Conservation (phyloP, 768 basidiomycete species). For the Solioccasus polychromus region DNA sequence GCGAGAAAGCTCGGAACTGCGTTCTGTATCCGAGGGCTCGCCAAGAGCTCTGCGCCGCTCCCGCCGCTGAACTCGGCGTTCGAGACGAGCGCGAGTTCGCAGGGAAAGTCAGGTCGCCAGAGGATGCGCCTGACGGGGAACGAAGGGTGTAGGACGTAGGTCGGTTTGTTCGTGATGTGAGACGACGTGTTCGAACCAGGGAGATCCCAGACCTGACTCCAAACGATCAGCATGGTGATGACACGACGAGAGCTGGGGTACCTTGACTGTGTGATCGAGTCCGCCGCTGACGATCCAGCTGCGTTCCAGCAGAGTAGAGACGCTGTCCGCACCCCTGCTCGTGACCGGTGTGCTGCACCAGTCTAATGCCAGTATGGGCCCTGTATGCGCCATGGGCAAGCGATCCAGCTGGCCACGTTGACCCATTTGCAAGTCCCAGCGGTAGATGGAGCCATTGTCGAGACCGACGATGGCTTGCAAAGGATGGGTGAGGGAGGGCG, state of each 20-base stretch:
- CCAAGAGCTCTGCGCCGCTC: conserved; percentile 19
- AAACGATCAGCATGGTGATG: background rate
- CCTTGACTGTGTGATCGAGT: conserved; percentile 77
- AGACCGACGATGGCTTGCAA: conserved; percentile 67
- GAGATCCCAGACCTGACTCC: conserved; percentile 69
- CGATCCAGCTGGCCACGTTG: conserved; percentile 72
- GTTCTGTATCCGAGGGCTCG: conserved; percentile 29
- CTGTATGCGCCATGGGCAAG: conserved; percentile 69
- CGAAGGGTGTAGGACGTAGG: conserved; percentile 70
- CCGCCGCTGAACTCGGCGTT: conserved; percentile 52
- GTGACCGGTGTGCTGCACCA: conserved; percentile 49
- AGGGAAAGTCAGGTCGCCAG: conserved; percentile 77
- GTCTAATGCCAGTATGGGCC: conserved; percentile 69
- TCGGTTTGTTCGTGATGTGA: conserved; percentile 61
- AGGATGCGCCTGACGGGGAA: conserved; percentile 70
- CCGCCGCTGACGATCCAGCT: conserved; percentile 84
- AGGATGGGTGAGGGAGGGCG: conserved; percentile 61
- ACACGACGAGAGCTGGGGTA: conserved; percentile 21
- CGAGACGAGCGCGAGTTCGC: conserved; percentile 72
- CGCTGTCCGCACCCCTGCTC: conserved; percentile 13
- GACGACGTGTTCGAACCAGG: conserved; percentile 35
- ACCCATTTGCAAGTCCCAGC: conserved; percentile 81
- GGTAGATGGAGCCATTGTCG: conserved; percentile 68
- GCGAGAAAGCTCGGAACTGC: conserved; percentile 20
- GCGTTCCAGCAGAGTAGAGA: conserved; percentile 19